Base-by-base conservation (phyloP, 139 green algal species). In the Tetradesmus lagerheimii region DNA sequence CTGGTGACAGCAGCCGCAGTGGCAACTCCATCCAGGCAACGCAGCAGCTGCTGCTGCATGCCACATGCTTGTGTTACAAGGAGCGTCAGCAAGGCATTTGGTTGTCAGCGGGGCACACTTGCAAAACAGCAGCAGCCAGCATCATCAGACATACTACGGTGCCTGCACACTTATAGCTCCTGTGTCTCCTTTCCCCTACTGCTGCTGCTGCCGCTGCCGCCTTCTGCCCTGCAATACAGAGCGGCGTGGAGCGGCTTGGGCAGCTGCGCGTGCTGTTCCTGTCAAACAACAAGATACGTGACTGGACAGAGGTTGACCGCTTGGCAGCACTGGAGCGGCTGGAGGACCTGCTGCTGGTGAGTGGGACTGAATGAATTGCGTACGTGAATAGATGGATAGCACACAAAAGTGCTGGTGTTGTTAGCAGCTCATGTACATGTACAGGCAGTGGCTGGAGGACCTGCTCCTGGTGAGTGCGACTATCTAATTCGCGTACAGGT, bases 221-320 rank as follows among this genome's bases (percentile, higher is more conserved):
- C 2, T 31, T 20, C 57, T 37, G 79, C 14, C 35, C 78, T 20
- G 50, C 11, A 18, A 14, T 71, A 20, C 94, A 98, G 96, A 91
- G 84, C 1, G 95, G 96, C 53, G 92, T 98, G 15, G 97, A 99
- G 74, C 97, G 97, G 92, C 95, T 97, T 43, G 45, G 39, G 15
- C 95, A 96, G 64, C 93, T 99, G 75, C 89, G 92, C 8, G 96
- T 99, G 45, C 93, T 99, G 50, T 98, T 95, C 92, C 87, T 96
- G 47, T 96, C 92, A 35, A 99, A 99, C 94, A 99, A 99, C 93
- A 97, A 96, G 57, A 90, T 91, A n/a, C 88, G 89, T 29, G 92
- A 95, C 35, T 98, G 96, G 95, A 87, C 88, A 0, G 97, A 98
- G 91, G 77, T 99, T 31, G 96, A 98, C 29, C 92, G 94, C 41